Percentiles rank a stretch among this genome's conserved stretches.
Conservation (phyloP, 1,139 yeast species). For the Kodamaea sp. region DNA sequence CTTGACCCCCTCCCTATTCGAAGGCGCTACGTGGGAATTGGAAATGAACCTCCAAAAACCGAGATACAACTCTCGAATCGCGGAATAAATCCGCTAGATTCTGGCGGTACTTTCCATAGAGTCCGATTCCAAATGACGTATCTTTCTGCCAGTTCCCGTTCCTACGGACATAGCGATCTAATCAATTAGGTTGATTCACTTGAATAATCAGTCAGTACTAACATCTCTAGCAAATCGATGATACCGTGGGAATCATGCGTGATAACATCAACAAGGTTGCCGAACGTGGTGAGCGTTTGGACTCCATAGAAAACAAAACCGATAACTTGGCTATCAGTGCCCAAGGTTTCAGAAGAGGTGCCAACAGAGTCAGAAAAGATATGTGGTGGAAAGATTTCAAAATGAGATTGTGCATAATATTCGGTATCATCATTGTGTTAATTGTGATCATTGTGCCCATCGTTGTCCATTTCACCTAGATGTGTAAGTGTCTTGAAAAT, state of each 20-base stretch:
- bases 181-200: too few relatives aligned
- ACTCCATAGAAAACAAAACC: slow-evolving; percentile 90
- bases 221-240: slow-evolving; percentile 74
- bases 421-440: slow-evolving; percentile 76
- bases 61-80: too few relatives aligned
- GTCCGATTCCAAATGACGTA: too few relatives aligned
- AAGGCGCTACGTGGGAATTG: too few relatives aligned
- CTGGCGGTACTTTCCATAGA: too few relatives aligned
- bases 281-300: slow-evolving; percentile 91
- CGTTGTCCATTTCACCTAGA: slow-evolving; percentile 71
- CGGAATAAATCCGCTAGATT: too few relatives aligned
- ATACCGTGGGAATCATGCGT: slow-evolving; percentile 97
- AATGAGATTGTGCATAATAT: slow-evolving; percentile 89
- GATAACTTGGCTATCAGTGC: slow-evolving; percentile 93
- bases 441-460: slow-evolving; percentile 92
- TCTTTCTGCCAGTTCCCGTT: too few relatives aligned
- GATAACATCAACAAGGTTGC: slow-evolving; percentile 96
- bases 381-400: slow-evolving; percentile 99
- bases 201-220: slow-evolving; percentile 13
- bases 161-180: too few relatives aligned
- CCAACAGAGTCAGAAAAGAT: slow-evolving; percentile 95
- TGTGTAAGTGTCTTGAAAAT: too few relatives aligned
- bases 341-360: slow-evolving; percentile 95
- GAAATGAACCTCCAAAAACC: too few relatives aligned
- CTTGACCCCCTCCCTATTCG: too few relatives aligned